phyloP scores from a whole-genome alignment of 2,329 filamentous ascomycete genomes.

The Camptophora hylomeconis region DNA sequence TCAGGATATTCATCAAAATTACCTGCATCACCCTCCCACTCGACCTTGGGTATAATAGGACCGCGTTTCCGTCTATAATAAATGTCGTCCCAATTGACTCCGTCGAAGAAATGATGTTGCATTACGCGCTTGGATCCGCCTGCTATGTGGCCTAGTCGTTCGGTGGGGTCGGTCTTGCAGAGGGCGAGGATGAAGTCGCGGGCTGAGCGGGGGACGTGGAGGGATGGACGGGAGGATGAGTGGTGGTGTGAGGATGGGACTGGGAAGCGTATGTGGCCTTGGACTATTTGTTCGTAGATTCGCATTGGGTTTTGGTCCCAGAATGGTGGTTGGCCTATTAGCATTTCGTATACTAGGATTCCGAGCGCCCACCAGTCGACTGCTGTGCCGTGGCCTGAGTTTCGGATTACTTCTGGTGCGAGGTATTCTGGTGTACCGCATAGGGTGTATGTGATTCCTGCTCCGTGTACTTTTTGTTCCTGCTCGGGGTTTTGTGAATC shows the following conservation, averaged over 20 bases:
- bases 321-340: constrained; percentile 54
- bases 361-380: constrained; percentile 60
- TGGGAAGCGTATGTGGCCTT: constrained; percentile 49
- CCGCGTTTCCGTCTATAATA: constrained; percentile 47
- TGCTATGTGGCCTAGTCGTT: constrained; percentile 49
- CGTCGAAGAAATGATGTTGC: constrained; percentile 48
- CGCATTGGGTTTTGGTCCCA: constrained; percentile 59
- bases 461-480: constrained; percentile 9
- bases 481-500: constrained; percentile 3
- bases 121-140: constrained; percentile 48
- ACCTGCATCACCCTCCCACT: constrained; percentile 45
- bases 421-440: constrained; percentile 57
- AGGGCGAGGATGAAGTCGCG: constrained; percentile 48
- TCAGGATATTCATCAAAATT: constrained; percentile 55
- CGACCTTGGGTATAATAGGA: constrained; percentile 49
- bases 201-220: constrained; percentile 29
- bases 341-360: constrained; percentile 54
- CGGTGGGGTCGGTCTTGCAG: constrained; percentile 50
- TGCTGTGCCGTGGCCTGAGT: constrained; percentile 50
- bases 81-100: constrained; percentile 50
- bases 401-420: constrained; percentile 53
- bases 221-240: constrained; percentile 11
- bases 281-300: constrained; percentile 55
- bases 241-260: constrained; percentile 25
- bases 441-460: constrained; percentile 44